A percentile compares a stretch with the other conserved stretches of the same genome.
These are phyloP conservation scores for Trypanosomatidae sp. DNA, from an alignment of 208 protist species.

Conservation along the genomic window DNA sequence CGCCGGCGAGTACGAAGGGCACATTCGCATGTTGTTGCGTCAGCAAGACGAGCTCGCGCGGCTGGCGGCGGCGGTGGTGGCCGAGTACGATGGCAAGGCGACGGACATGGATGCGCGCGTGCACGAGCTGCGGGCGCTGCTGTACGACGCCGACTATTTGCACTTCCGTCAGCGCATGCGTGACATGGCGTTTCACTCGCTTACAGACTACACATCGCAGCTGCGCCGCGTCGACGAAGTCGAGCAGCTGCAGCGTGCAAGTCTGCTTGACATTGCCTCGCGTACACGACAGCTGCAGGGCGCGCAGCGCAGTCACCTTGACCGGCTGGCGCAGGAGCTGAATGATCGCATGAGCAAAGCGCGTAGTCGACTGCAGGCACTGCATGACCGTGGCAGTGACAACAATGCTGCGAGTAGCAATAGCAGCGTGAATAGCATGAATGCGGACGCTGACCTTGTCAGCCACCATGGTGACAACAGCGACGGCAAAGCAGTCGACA, in stretches of 20 bases:
- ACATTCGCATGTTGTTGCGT: slow-evolving; percentile 32
- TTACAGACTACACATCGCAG: slow-evolving; percentile 38
- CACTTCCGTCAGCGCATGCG: slow-evolving; percentile 44
- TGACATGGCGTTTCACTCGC: slow-evolving; percentile 30
- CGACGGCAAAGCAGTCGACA: no score
- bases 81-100: slow-evolving; percentile 53
- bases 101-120: slow-evolving; percentile 29
- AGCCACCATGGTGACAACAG: no score
- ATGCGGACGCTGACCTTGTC: no score
- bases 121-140: slow-evolving; percentile 29
- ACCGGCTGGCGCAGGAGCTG: slow-evolving; percentile 27
- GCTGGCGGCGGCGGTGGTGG: slow-evolving; percentile 34
- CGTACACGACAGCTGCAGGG: slow-evolving; percentile 24
- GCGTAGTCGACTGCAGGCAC: slow-evolving; percentile 4
- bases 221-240: slow-evolving; percentile 52
- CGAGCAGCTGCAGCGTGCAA: slow-evolving; percentile 26
- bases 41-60: slow-evolving; percentile 45
- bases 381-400: slow-evolving; percentile 10
- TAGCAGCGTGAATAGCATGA: no score
- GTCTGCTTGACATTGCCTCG: slow-evolving; percentile 31
- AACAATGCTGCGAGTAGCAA: neutral
- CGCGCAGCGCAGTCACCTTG: slow-evolving; percentile 27
- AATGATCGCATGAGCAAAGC: slow-evolving; percentile 9
- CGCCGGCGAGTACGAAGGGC: slow-evolving; percentile 37
- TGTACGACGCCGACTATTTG: slow-evolving; percentile 64